These are phyloP conservation scores for Lachancea lanzarotensis DNA, from an alignment of 805 yeast species.

Conservation along the genomic window DNA sequence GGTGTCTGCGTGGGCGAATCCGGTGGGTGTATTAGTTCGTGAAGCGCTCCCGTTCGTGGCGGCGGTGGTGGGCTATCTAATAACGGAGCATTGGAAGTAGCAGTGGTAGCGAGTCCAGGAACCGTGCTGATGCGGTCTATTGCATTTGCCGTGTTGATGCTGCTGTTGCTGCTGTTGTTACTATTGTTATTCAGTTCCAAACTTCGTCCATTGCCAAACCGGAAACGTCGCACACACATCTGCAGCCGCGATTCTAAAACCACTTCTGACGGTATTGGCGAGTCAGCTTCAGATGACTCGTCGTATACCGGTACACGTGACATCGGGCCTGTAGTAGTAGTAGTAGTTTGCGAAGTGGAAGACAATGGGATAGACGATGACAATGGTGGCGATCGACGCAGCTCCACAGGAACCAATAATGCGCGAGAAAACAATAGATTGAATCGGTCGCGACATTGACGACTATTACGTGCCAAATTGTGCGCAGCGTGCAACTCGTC, in stretches of 20 bases:
- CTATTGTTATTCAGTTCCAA: slow-evolving; percentile 2
- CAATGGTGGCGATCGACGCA: not conserved
- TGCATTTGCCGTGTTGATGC: too few species aligned
- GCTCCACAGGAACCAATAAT: not conserved
- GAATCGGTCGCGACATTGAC: slow-evolving; percentile 11
- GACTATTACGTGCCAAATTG: slow-evolving; percentile 6
- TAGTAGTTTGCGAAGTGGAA: too few species aligned
- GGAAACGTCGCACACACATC: slow-evolving; percentile 3
- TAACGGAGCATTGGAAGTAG: not conserved
- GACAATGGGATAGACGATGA: too few species aligned
- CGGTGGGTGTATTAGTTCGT: slow-evolving; percentile 4
- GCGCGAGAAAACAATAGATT: slow-evolving; percentile 9
- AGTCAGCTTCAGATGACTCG: not conserved
- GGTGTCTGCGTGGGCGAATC: not conserved
- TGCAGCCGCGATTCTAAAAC: slow-evolving; percentile 3
- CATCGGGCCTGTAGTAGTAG: not conserved
- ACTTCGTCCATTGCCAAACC: slow-evolving; percentile 8
- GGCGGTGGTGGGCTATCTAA: slow-evolving; percentile 3
- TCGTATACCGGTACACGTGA: not conserved
- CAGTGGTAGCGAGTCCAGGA: not conserved
- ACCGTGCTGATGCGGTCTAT: not conserved
- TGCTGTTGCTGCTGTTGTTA: too few species aligned
- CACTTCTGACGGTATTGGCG: not conserved
- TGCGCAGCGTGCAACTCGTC: slow-evolving; percentile 1
- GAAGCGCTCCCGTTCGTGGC: slow-evolving; percentile 6